phyloP scores from a whole-genome alignment of 83 land plant species.

The Picea engelmannii region DNA sequence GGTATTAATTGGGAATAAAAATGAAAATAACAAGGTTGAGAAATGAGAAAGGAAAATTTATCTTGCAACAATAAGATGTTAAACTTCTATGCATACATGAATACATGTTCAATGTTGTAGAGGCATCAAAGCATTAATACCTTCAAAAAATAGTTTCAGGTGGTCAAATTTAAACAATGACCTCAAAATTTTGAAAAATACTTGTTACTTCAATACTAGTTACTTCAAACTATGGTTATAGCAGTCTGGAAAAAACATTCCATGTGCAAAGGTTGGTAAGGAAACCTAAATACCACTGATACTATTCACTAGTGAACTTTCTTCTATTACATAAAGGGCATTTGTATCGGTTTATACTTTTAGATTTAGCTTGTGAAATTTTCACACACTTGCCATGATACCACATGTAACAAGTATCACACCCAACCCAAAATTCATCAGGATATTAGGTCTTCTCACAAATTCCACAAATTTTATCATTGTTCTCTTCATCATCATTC shows the following conservation, averaged over 20 bases:
- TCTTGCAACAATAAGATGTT: not conserved
- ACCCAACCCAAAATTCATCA: too few relatives aligned
- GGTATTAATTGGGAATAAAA: not conserved
- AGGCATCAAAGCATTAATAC: not conserved
- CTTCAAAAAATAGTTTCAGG: not conserved
- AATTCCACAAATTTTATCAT: too few relatives aligned
- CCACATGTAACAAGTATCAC: too few relatives aligned
- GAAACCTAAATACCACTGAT: not conserved
- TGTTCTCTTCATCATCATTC: constrained; percentile 81
- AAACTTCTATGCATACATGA: not conserved
- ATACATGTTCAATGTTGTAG: not conserved
- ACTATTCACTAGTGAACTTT: constrained; percentile 32
- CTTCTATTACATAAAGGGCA: constrained; percentile 49
- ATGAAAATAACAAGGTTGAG: not conserved
- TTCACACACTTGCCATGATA: too few relatives aligned
- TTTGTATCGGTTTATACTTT: fast-evolving
- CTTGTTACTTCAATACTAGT: not conserved
- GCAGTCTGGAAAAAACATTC: not conserved
- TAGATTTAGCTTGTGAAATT: too few relatives aligned
- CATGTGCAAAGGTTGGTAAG: not conserved
- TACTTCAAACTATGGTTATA: not conserved
- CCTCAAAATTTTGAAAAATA: not conserved
- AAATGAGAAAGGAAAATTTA: not conserved
- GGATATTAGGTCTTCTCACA: too few relatives aligned
- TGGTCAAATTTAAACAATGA: not conserved